A percentile compares a stretch with the other conserved stretches of the same genome.
phyloP scores from a whole-genome alignment of 345 rosid species.

The Adansonia digitata region DNA sequence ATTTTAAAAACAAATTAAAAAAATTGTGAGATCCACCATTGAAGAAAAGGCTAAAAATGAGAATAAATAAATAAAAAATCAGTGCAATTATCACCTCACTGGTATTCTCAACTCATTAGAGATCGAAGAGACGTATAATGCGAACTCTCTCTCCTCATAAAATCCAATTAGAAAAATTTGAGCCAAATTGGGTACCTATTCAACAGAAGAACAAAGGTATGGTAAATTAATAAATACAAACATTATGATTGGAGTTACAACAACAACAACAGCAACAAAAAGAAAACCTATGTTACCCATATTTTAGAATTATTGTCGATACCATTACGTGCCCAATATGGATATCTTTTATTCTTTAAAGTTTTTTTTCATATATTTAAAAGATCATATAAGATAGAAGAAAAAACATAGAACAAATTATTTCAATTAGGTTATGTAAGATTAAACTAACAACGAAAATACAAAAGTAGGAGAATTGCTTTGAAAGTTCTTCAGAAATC shows the following conservation, averaged over 20 bases:
- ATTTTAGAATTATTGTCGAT: too few species aligned
- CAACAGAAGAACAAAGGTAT: constrained; percentile 4
- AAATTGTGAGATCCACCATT: not conserved
- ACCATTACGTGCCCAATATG: too few species aligned
- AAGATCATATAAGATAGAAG: too few species aligned
- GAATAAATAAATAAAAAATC: not conserved
- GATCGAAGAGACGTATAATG: constrained; percentile 69
- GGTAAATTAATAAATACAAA: constrained; percentile 1
- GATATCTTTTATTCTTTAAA: too few species aligned
- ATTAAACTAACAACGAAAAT: not conserved
- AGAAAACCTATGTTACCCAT: not conserved
- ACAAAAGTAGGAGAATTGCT: not conserved
- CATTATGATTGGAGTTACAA: constrained; percentile 1
- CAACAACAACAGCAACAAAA: too few species aligned
- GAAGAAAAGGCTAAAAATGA: not conserved
- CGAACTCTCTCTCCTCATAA: constrained; percentile 75
- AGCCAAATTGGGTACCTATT: constrained; percentile 66
- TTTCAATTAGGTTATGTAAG: not conserved
- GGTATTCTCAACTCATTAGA: constrained; percentile 75
- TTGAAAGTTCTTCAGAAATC: not conserved
- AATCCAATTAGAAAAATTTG: constrained; percentile 68
- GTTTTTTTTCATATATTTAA: too few species aligned
- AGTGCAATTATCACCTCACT: constrained; percentile 47
- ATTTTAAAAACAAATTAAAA: not conserved
- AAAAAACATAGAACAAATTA: not conserved